Evolutionary conservation across 164 flowering plant genomes (phyloP).

Genomic region (Buxus sempervirens): DNA sequence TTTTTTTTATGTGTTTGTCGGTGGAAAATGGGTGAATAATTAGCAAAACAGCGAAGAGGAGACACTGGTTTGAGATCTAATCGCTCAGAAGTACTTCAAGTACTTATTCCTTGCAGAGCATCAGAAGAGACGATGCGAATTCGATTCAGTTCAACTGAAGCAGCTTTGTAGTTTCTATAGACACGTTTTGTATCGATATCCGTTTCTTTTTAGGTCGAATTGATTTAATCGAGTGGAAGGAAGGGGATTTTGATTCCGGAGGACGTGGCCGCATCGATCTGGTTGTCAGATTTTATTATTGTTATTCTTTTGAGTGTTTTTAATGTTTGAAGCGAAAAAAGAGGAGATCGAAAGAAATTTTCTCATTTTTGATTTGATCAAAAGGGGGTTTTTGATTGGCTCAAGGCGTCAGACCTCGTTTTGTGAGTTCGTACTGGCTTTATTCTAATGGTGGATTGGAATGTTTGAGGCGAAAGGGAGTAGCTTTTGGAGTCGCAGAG

Average conservation of each 20-base stretch:
- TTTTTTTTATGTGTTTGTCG: conserved; percentile 2
- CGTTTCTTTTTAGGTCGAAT: background rate
- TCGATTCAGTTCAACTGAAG: background rate
- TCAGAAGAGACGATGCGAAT: conserved; percentile 3
- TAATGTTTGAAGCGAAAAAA: background rate
- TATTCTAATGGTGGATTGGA: background rate
- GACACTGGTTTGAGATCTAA: conserved; percentile 3
- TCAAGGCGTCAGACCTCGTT: background rate
- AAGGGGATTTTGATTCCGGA: background rate
- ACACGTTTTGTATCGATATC: conserved; percentile 4
- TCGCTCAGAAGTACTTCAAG: conserved; percentile 6
- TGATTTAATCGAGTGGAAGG: background rate
- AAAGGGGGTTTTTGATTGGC: background rate
- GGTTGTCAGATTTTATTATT: background rate
- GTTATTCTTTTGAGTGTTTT: background rate
- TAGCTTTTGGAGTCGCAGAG: background rate
- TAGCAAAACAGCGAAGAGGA: background rate
- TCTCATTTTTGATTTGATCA: background rate
- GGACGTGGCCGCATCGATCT: background rate
- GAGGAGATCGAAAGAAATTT: background rate
- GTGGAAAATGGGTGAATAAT: conserved; percentile 14
- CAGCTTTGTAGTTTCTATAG: background rate
- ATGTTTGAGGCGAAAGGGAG: conserved; percentile 3
- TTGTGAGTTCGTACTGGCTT: background rate
- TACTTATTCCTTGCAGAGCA: conserved; percentile 11